Evolutionary conservation across 1,139 yeast species (phyloP).

Genomic region (Meyerozyma athensensis): DNA sequence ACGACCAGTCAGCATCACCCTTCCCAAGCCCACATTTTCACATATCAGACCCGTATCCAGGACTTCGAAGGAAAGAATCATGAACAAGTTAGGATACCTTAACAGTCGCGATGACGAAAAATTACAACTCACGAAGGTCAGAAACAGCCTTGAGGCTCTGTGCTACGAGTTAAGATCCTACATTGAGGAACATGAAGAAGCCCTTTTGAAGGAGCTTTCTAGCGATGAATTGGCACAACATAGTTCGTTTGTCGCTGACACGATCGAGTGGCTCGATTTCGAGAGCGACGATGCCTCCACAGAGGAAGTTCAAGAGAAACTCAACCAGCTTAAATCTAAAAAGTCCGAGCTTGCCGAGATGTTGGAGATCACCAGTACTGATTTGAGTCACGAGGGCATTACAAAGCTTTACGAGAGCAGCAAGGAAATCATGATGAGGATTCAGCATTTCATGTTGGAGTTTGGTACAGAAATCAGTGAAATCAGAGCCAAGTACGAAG

Average conservation of each 20-base stretch:
- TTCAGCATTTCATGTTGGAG: constrained; percentile 42
- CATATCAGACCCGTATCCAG: constrained; percentile 43
- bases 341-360: constrained; percentile 19
- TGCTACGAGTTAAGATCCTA: constrained; percentile 54
- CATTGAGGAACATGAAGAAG: constrained; percentile 45
- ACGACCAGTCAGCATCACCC: constrained; percentile 16
- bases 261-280: constrained; percentile 76
- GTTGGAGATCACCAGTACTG: constrained; percentile 25
- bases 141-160: constrained; percentile 53
- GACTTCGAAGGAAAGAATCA: constrained; percentile 31
- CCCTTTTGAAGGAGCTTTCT: constrained; percentile 29
- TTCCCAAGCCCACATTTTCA: constrained; percentile 31
- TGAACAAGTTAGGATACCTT: constrained; percentile 26
- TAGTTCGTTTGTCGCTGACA: constrained; percentile 34
- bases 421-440: constrained; percentile 28
- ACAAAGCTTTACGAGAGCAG: constrained; percentile 38
- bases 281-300: constrained; percentile 56
- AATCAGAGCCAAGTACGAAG: constrained; percentile 37
- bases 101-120: constrained; percentile 44
- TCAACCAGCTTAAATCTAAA: constrained; percentile 17
- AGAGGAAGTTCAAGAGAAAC: constrained; percentile 32
- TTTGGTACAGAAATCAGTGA: constrained; percentile 41
- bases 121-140: constrained; percentile 41
- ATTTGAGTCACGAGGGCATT: constrained; percentile 32
- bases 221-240: constrained; percentile 26